phyloP scores from a whole-genome alignment of 2,329 filamentous ascomycete genomes.

The Paraphoma chrysanthemicola region DNA sequence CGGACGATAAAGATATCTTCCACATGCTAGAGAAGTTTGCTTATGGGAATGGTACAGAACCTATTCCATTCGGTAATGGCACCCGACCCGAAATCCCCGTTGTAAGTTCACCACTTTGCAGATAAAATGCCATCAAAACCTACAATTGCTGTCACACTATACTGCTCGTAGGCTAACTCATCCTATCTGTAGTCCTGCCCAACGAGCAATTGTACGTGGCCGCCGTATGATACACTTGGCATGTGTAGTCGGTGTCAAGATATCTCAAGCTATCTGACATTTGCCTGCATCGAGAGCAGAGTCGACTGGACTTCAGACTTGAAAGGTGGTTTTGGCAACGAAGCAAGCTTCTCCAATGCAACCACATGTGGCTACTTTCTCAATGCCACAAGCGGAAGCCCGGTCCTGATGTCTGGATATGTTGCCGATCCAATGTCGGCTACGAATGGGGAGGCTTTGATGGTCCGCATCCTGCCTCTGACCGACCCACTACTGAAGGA shows the following conservation, averaged over 20 bases:
- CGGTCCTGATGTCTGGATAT: slow-evolving; percentile 28
- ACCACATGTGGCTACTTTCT: slow-evolving; percentile 35
- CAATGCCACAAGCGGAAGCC: slow-evolving; percentile 20
- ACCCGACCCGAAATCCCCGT: slow-evolving; percentile 26
- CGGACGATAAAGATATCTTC: slow-evolving; percentile 4
- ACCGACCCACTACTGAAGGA: neutral
- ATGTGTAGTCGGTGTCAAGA: slow-evolving; percentile 34
- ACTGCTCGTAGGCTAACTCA: no score
- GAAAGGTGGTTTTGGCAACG: neutral
- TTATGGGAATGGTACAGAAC: slow-evolving; percentile 28
- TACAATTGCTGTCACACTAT: no score
- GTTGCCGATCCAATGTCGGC: slow-evolving; percentile 17
- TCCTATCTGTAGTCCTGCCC: slow-evolving; percentile 23
- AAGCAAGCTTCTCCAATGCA: slow-evolving; percentile 14
- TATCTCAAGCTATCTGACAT: slow-evolving; percentile 9
- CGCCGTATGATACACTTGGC: slow-evolving; percentile 30
- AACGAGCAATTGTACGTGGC: slow-evolving; percentile 40
- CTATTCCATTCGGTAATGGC: slow-evolving; percentile 27
- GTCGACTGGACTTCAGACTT: slow-evolving; percentile 27
- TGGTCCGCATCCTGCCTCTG: slow-evolving; percentile 20
- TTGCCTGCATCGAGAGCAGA: slow-evolving; percentile 10
- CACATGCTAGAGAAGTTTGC: slow-evolving; percentile 11
- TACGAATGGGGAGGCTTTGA: slow-evolving; percentile 18
- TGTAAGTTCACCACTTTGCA: slow-evolving; percentile 10
- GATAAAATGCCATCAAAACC: no score